Conservation (phyloP, 139 green algal genomes). For the Picochlorum sp. region DNA sequence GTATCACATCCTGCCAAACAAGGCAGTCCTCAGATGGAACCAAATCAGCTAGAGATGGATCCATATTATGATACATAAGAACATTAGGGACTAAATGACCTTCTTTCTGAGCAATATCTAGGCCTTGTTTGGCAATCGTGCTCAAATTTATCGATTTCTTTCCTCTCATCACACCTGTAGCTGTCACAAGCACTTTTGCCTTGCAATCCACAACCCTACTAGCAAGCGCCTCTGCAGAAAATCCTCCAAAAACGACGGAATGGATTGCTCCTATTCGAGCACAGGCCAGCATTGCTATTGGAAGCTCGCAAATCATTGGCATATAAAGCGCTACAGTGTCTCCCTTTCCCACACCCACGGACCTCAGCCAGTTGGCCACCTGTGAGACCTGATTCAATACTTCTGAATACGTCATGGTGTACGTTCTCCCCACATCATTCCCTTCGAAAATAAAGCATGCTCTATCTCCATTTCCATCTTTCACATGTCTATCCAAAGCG, state of each 20-base stretch:
- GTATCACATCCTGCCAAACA: conserved; percentile 71
- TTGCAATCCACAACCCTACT: conserved; percentile 50
- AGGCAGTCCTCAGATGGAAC: conserved; percentile 29
- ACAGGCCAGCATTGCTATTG: conserved; percentile 78
- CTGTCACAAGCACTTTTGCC: conserved; percentile 22
- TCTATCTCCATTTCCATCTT: conserved; percentile 34
- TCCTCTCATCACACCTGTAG: conserved; percentile 57
- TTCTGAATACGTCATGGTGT: conserved; percentile 41
- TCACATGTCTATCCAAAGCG: conserved; percentile 49
- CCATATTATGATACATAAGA: conserved; percentile 49
- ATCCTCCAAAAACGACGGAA: conserved; percentile 89
- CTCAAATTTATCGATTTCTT: conserved; percentile 81
- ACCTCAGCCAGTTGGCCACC: conserved; percentile 72
- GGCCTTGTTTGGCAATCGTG: conserved; percentile 52
- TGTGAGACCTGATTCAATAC: conserved; percentile 39
- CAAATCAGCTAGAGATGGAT: conserved; percentile 35
- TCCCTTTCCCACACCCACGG: conserved; percentile 62
- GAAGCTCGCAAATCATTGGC: conserved; percentile 87
- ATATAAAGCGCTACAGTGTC: conserved; percentile 87
- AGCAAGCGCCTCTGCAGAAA: conserved; percentile 75
- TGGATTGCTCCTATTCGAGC: conserved; percentile 88
- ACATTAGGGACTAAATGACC: conserved; percentile 16
- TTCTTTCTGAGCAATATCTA: conserved; percentile 4
- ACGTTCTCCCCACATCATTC: conserved; percentile 37
- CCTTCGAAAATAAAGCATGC: conserved; percentile 50